Conservation (phyloP, 2,329 filamentous ascomycete genomes). For the Arachnomyces sp. region DNA sequence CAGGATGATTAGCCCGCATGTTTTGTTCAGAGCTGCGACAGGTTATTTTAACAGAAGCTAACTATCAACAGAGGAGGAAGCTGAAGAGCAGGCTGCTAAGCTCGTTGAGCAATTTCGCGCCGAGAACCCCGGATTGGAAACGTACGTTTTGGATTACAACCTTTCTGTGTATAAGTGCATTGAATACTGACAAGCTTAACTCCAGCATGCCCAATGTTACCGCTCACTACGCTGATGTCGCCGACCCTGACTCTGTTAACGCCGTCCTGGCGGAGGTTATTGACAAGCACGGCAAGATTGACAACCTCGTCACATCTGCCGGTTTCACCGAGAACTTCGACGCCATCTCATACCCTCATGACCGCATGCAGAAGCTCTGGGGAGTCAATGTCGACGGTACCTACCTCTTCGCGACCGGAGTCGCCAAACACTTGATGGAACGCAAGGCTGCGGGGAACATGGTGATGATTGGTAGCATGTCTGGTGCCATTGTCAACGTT, state of each 20-base stretch:
- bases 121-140: constrained; percentile 68
- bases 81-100: constrained; percentile 64
- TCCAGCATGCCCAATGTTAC: constrained; percentile 70
- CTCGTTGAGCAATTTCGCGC: constrained; percentile 68
- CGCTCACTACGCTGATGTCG: constrained; percentile 83
- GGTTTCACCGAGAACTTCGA: constrained; percentile 96
- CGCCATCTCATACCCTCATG: constrained; percentile 81
- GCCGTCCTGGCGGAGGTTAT: constrained; percentile 64
- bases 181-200: constrained; percentile 1
- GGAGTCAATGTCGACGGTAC: constrained; percentile 89
- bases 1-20: no score
- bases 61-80: constrained; percentile 64
- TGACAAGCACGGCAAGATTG: constrained; percentile 68
- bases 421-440: constrained; percentile 83
- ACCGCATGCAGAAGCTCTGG: constrained; percentile 90
- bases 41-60: constrained; percentile 1
- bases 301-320: constrained; percentile 89
- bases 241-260: constrained; percentile 70
- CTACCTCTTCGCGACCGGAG: constrained; percentile 75
- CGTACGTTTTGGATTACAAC: constrained; percentile 44
- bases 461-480: constrained; percentile 95
- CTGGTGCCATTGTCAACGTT: constrained; percentile 85
- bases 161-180: neutral
- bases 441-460: constrained; percentile 74
- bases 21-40: no score